Conservation (phyloP, 2,329 filamentous ascomycete species). For the Fusarium siculi region DNA sequence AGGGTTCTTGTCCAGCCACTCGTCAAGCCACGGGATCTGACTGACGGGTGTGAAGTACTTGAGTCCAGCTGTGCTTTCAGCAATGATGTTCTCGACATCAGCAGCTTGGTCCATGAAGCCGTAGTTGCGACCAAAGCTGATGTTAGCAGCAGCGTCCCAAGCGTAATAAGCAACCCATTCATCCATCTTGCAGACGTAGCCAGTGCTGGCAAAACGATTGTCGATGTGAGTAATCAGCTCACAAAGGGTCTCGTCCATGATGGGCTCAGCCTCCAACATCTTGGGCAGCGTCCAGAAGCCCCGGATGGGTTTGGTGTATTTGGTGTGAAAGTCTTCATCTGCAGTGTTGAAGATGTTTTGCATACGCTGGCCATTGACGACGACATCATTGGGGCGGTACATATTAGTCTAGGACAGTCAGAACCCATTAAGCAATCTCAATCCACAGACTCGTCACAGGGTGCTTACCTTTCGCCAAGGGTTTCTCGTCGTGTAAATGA, state of each 20-base stretch:
- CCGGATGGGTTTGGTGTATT: slow-evolving; percentile 36
- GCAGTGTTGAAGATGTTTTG: slow-evolving; percentile 39
- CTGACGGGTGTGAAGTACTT: slow-evolving; percentile 36
- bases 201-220: slow-evolving; percentile 14
- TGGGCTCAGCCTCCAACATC: slow-evolving; percentile 33
- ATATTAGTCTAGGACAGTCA: slow-evolving; percentile 17
- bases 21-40: slow-evolving; percentile 38
- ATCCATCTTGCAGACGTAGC: slow-evolving; percentile 28
- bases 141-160: slow-evolving; percentile 34
- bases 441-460: neutral
- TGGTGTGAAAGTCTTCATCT: slow-evolving; percentile 35
- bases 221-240: slow-evolving; percentile 25
- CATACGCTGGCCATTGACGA: slow-evolving; percentile 33
- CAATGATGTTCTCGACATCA: slow-evolving; percentile 29
- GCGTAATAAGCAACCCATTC: slow-evolving; percentile 39
- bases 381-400: slow-evolving; percentile 35
- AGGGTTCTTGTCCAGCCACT: slow-evolving; percentile 40
- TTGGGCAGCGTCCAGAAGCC: slow-evolving; percentile 36
- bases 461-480: slow-evolving; percentile 30
- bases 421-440: neutral
- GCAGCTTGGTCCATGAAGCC: slow-evolving; percentile 30
- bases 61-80: slow-evolving; percentile 15
- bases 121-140: slow-evolving; percentile 31
- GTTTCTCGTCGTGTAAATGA: slow-evolving; percentile 29
- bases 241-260: slow-evolving; percentile 36